Evolutionary conservation across 2,329 filamentous ascomycete genomes (phyloP).

Genomic region (Malbranchea cinnamomea): DNA sequence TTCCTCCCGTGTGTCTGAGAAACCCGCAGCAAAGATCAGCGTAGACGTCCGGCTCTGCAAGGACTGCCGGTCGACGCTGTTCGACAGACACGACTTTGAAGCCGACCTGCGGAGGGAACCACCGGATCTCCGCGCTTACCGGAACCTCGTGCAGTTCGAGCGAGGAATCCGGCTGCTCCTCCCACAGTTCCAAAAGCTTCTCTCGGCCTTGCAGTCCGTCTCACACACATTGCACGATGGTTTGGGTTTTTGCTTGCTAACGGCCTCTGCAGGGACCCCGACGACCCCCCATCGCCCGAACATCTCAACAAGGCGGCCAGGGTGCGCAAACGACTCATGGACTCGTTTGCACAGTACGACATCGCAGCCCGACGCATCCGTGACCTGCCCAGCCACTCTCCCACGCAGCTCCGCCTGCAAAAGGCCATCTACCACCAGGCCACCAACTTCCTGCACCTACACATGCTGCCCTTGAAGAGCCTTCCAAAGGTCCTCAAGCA

Average conservation of each 20-base stretch:
- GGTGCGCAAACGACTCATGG: conserved; percentile 75
- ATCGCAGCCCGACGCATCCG: conserved; percentile 65
- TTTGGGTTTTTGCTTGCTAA: conserved; percentile 4
- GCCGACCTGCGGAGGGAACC: conserved; percentile 53
- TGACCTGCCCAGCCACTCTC: conserved; percentile 57
- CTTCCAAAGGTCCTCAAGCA: conserved; percentile 54
- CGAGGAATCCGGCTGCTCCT: conserved; percentile 68
- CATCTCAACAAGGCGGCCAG: conserved; percentile 78
- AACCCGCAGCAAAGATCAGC: conserved; percentile 38
- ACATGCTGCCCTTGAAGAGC: conserved; percentile 77
- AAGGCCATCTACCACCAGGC: conserved; percentile 71
- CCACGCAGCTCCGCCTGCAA: conserved; percentile 60
- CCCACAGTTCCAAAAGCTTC: conserved; percentile 67
- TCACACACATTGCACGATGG: not conserved
- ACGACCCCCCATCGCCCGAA: conserved; percentile 46
- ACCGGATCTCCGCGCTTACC: conserved; percentile 65
- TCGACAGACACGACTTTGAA: conserved; percentile 62
- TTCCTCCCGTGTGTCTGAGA: conserved; percentile 24
- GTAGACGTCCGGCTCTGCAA: conserved; percentile 84
- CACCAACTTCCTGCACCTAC: conserved; percentile 67
- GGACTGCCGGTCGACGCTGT: conserved; percentile 62
- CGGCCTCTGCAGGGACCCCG: conserved; percentile 37
- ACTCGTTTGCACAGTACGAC: conserved; percentile 81
- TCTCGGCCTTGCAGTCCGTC: conserved; percentile 52
- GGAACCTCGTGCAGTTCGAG: conserved; percentile 74